Base-by-base conservation (phyloP, 192 early-diverging fungal genomes). In the Mortierella claussenii region DNA sequence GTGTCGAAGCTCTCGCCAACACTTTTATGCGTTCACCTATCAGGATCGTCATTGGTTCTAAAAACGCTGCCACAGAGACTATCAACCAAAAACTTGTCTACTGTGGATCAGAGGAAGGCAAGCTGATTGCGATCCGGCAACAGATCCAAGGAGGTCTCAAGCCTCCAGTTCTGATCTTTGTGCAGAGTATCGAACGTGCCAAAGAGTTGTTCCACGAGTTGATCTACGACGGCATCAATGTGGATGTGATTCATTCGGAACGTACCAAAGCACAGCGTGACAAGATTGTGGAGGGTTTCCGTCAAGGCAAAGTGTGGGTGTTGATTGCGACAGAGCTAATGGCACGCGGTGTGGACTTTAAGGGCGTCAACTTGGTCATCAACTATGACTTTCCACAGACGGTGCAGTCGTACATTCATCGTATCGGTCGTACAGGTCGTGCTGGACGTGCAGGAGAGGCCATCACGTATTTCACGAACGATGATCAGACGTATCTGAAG, bases 261-360 rank as follows among this genome's bases (percentile, higher is more conserved):
- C 89, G 96, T 53, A 97, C 96, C 36, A 93, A 97, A 76, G 86
- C 89, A 28, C 96, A 92, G 85, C 87, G 97, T 75, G 96, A 99
- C 80, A 82, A 83, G 45, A 92, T 96, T 37, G 89, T 99, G 32
- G 86, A 94, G 55, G 89, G 92, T 48, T 98, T 99, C 85, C 87
- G 95, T 18, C 64, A 82, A 11, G 97, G 98, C 32, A 91, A 92
- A 65, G 89, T 96, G 18, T 98, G 96, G 95, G 92, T 98, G 28
- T 82, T 99, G 43, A 98, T 99, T 55, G 88, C 95, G 32, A 98
- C 98, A 2, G 97, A 99, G 63, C 79, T 99, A 46, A 95, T 98
- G 93, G 92, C 96, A 8, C 92, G 98, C 78, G 98, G 98, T 87
- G 92, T 99, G 70, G 97, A 99, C 85, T 98, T 99, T 81, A 97